Evolutionary conservation across 208 protist species (phyloP).

Genomic region (Acanthamoeba castellanii): DNA sequence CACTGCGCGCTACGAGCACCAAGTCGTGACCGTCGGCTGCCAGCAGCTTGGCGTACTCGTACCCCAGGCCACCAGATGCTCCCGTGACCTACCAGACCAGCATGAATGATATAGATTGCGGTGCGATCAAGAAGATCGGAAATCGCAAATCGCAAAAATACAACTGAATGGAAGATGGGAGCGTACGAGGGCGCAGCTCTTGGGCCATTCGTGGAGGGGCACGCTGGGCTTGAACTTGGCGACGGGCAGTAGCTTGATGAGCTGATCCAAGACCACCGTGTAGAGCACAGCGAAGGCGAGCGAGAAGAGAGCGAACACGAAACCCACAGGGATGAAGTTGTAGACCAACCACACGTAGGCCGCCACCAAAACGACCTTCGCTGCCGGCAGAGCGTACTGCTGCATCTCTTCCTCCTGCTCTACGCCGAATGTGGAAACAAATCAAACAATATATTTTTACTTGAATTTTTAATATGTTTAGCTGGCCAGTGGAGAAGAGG

Average conservation of each 20-base stretch:
- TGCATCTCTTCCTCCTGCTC: not conserved
- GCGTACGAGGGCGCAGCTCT: slow-evolving; percentile 53
- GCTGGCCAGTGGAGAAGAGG: no score
- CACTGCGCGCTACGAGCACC: slow-evolving; percentile 50
- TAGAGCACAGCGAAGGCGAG: not conserved
- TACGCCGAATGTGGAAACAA: not conserved
- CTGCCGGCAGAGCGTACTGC: not conserved
- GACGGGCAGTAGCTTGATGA: not conserved
- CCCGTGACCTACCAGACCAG: not conserved
- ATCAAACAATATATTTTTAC: no score
- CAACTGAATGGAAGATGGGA: not conserved
- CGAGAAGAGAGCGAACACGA: not conserved
- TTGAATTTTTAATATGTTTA: no score
- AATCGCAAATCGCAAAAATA: not conserved
- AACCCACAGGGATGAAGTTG: not conserved
- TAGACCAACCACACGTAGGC: not conserved
- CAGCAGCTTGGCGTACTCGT: slow-evolving; percentile 67
- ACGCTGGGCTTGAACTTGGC: slow-evolving; percentile 50
- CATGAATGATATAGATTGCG: no score
- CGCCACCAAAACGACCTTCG: not conserved
- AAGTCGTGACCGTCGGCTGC: slow-evolving; percentile 63
- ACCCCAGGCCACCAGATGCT: slow-evolving; percentile 24
- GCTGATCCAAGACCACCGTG: not conserved
- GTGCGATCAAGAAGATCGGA: not conserved
- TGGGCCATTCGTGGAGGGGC: slow-evolving; percentile 64